Conservation (phyloP, 2,329 filamentous ascomycete genomes). For the Sodiomyces alkalinus region DNA sequence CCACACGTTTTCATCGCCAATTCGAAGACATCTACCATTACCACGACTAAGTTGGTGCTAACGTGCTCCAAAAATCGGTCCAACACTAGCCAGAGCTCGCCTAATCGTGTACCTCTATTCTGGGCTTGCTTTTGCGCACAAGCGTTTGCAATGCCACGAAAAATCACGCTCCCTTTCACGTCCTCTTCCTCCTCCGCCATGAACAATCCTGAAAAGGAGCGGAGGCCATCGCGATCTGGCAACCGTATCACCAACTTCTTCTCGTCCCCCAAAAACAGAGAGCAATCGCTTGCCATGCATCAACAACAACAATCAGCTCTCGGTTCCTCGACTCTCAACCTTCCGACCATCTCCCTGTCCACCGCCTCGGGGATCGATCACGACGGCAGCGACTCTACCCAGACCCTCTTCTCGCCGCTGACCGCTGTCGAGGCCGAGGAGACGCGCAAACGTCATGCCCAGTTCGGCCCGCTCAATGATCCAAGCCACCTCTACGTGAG, state of each 20-base stretch:
- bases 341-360: conserved; percentile 86
- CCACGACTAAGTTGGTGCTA: too few relatives aligned
- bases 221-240: conserved; percentile 37
- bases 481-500: conserved; percentile 78
- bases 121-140: too few relatives aligned
- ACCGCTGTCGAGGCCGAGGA: conserved; percentile 68
- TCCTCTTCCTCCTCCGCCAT: conserved; percentile 30
- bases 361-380: conserved; percentile 64
- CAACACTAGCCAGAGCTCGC: too few relatives aligned
- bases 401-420: conserved; percentile 70
- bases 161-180: conserved; percentile 40
- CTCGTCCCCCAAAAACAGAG: conserved; percentile 62
- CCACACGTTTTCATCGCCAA: too few relatives aligned
- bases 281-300: conserved; percentile 50
- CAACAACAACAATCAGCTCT: conserved; percentile 49
- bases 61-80: too few relatives aligned
- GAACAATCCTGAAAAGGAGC: conserved; percentile 35
- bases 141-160: conserved; percentile 51
- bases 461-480: conserved; percentile 77
- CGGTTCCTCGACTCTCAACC: conserved; percentile 55
- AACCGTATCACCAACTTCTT: conserved; percentile 75
- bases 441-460: conserved; percentile 65
- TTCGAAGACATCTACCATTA: too few relatives aligned
- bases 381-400: conserved; percentile 60
- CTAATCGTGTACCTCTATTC: too few relatives aligned